A percentile compares a stretch with the other conserved stretches of the same genome.
phyloP scores from a whole-genome alignment of 2,329 filamentous ascomycete genomes.

The Alternaria incomplexa region DNA sequence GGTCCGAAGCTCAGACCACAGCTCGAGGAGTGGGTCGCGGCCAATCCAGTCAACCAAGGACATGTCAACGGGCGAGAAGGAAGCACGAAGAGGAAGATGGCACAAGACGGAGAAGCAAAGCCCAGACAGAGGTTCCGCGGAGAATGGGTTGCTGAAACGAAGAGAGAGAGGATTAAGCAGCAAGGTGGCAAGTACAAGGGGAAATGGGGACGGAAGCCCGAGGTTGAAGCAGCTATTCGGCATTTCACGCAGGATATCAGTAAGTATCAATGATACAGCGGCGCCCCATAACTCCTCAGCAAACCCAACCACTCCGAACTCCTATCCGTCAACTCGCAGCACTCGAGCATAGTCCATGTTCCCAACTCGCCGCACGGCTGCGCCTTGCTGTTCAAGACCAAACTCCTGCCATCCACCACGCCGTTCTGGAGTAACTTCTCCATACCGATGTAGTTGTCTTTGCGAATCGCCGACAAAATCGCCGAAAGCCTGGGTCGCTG shows the following conservation, averaged over 20 bases:
- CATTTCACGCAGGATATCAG: background rate
- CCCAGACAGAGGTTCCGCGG: conserved; percentile 37
- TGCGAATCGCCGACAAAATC: conserved; percentile 23
- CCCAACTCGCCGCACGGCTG: conserved; percentile 19
- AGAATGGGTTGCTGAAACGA: conserved; percentile 34
- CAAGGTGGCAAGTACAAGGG: conserved; percentile 37
- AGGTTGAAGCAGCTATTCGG: background rate
- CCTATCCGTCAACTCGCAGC: conserved; percentile 23
- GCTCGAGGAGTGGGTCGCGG: conserved; percentile 30
- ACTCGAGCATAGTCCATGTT: conserved; percentile 25
- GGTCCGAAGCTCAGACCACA: conserved; percentile 25
- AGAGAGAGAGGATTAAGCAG: conserved; percentile 37
- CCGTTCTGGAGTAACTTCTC: conserved; percentile 19
- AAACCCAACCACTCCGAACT: conserved; percentile 27
- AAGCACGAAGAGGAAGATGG: conserved; percentile 17
- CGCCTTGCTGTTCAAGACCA: conserved; percentile 26
- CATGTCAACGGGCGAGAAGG: conserved; percentile 30
- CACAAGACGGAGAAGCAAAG: conserved; percentile 13
- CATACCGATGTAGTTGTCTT: conserved; percentile 23
- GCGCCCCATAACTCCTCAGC: conserved; percentile 23
- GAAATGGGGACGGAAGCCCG: conserved; percentile 28
- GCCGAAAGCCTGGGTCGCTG: conserved; percentile 19
- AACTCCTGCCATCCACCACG: conserved; percentile 16
- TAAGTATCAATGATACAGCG: conserved; percentile 12
- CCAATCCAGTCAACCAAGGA: conserved; percentile 19